Evolutionary conservation across 2,329 filamentous ascomycete species (phyloP).

Genomic region (Paraphoma chrysanthemicola): DNA sequence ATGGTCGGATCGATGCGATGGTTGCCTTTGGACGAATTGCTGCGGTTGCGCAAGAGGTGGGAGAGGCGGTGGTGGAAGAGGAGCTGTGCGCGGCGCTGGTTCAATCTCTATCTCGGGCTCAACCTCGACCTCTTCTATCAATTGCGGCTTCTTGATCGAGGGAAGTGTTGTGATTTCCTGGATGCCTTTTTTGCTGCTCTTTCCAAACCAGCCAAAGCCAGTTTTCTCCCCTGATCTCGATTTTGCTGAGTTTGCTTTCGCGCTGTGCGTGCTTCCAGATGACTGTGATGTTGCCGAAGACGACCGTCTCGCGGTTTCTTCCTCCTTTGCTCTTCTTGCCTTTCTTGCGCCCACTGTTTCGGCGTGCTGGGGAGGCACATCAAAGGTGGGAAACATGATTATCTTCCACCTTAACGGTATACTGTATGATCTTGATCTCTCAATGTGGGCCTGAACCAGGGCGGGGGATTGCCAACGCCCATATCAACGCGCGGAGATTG

Average conservation of each 20-base stretch:
- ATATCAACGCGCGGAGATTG: slow-evolving; percentile 10
- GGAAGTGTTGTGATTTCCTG: slow-evolving; percentile 29
- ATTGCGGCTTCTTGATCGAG: slow-evolving; percentile 13
- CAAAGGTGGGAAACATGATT: slow-evolving; percentile 33
- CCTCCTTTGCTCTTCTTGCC: slow-evolving; percentile 27
- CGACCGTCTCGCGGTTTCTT: slow-evolving; percentile 21
- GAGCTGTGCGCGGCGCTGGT: slow-evolving; percentile 19
- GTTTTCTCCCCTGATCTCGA: slow-evolving; percentile 20
- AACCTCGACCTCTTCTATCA: slow-evolving; percentile 1
- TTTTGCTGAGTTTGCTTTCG: slow-evolving; percentile 13
- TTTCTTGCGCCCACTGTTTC: slow-evolving; percentile 36
- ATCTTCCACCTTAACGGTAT: too few species aligned
- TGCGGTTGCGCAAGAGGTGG: not conserved
- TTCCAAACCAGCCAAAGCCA: slow-evolving; percentile 27
- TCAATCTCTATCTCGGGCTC: slow-evolving; percentile 8
- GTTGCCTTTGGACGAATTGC: slow-evolving; percentile 4
- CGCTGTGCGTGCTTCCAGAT: slow-evolving; percentile 24
- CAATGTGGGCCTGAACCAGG: slow-evolving; percentile 9
- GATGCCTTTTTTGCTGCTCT: slow-evolving; percentile 28
- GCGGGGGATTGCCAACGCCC: slow-evolving; percentile 8
- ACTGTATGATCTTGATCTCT: slow-evolving; percentile 8
- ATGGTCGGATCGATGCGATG: slow-evolving; percentile 5
- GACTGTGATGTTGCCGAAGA: slow-evolving; percentile 31
- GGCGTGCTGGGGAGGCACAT: slow-evolving; percentile 31
- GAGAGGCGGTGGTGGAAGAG: slow-evolving; percentile 3